These are phyloP conservation scores for Cryptosporidium ubiquitum DNA, from an alignment of 169 alveolate species.

Conservation along the genomic window DNA sequence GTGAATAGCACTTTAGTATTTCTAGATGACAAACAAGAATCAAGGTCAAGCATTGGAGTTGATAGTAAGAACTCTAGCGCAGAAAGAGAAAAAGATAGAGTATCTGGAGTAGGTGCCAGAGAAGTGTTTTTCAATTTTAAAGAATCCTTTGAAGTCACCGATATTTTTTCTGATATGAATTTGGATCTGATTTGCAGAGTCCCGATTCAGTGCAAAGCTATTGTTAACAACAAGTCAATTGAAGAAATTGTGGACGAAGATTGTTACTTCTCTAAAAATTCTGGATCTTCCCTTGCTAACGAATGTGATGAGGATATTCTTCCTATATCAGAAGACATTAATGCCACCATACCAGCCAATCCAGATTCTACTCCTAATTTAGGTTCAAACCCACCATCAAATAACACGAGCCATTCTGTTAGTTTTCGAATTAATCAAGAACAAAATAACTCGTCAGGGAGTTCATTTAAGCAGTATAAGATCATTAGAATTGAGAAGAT, in stretches of 20 bases:
- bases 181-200: constrained; percentile 60
- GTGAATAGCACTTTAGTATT: neutral
- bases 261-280: constrained; percentile 22
- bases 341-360: neutral
- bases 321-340: neutral
- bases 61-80: neutral
- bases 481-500: constrained; percentile 8
- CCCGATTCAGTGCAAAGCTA: constrained; percentile 36
- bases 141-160: constrained; percentile 54
- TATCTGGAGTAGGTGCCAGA: constrained; percentile 34
- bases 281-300: neutral
- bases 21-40: constrained; percentile 10
- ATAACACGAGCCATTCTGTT: neutral
- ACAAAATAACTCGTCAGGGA: neutral
- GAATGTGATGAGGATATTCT: constrained; percentile 31
- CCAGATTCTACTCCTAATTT: neutral
- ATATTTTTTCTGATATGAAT: constrained; percentile 31
- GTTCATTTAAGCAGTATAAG: constrained; percentile 54
- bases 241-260: constrained; percentile 34
- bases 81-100: constrained; percentile 32
- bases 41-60: neutral
- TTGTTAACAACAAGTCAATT: neutral
- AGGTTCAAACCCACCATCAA: neutral
- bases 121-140: constrained; percentile 57
- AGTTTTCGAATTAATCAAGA: constrained; percentile 10